Percentiles rank a stretch among this genome's conserved stretches.
Evolutionary conservation across 2,329 filamentous ascomycete genomes (phyloP).

Genomic region (Rutstroemia sp.): DNA sequence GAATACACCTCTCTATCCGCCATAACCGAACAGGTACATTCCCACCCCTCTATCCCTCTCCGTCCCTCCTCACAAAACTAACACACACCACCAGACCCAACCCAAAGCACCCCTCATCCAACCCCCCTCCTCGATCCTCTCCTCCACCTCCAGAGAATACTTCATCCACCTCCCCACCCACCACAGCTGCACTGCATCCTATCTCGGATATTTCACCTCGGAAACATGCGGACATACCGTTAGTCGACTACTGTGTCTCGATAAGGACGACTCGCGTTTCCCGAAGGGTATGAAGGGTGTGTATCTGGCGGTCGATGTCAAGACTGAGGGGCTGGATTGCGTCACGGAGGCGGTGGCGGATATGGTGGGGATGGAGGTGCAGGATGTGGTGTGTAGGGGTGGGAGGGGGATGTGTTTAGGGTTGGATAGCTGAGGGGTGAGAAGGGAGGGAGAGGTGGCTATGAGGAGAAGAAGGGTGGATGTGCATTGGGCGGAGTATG

Average conservation of each 20-base stretch:
- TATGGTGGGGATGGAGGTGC: background rate
- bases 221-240: background rate
- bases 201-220: background rate
- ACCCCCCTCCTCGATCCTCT: background rate
- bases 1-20: too few relatives aligned
- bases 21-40: too few relatives aligned
- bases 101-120: too few relatives aligned
- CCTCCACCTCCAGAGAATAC: background rate
- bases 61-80: too few relatives aligned
- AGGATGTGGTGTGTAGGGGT: background rate
- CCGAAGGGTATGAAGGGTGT: background rate
- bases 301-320: background rate
- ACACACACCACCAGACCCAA: too few relatives aligned
- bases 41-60: too few relatives aligned
- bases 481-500: background rate
- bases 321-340: background rate
- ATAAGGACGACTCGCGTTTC: background rate
- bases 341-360: background rate
- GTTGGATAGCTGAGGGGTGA: background rate
- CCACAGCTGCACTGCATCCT: background rate
- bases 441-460: background rate
- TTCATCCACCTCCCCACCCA: background rate
- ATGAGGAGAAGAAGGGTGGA: background rate
- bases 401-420: background rate
- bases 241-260: background rate